phyloP scores from a whole-genome alignment of 1,139 yeast species.

The Candida gigantensis region DNA sequence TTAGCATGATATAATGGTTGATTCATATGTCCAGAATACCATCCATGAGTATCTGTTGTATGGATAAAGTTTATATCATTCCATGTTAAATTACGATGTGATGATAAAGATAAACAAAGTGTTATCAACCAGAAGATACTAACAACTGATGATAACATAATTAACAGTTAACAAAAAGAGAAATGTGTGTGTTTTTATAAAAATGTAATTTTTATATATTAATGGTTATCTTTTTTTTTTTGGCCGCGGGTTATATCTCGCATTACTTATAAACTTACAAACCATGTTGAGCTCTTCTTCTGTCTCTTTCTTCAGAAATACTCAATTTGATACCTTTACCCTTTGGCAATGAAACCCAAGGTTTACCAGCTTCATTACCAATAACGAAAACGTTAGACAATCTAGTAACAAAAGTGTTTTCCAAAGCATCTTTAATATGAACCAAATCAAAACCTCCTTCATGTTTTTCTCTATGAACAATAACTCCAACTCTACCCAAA shows the following conservation, averaged over 20 bases:
- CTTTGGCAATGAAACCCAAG: constrained; percentile 97
- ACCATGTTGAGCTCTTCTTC: constrained; percentile 81
- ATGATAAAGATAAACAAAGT: background rate
- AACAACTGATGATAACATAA: background rate
- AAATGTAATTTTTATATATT: too few species aligned
- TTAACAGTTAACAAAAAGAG: too few species aligned
- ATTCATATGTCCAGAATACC: constrained; percentile 86
- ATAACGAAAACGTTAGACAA: constrained; percentile 93
- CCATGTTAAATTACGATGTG: constrained; percentile 51
- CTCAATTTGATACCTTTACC: constrained; percentile 99
- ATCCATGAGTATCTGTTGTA: constrained; percentile 95
- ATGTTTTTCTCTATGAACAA: constrained; percentile 98
- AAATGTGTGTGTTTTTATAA: too few species aligned
- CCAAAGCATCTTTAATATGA: constrained; percentile 96
- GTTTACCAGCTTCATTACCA: constrained; percentile 94
- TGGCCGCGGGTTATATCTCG: constrained; percentile 48
- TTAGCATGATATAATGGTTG: constrained; percentile 78
- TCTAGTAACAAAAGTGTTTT: constrained; percentile 98
- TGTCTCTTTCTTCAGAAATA: constrained; percentile 99
- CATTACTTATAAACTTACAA: constrained; percentile 36
- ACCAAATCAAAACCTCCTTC: constrained; percentile 99
- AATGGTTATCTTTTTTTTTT: too few species aligned
- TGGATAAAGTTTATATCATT: constrained; percentile 81
- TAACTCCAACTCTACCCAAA: constrained; percentile 99
- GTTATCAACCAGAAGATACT: background rate